Conservation (phyloP, 805 yeast genomes). For the Naumovozyma castellii region DNA sequence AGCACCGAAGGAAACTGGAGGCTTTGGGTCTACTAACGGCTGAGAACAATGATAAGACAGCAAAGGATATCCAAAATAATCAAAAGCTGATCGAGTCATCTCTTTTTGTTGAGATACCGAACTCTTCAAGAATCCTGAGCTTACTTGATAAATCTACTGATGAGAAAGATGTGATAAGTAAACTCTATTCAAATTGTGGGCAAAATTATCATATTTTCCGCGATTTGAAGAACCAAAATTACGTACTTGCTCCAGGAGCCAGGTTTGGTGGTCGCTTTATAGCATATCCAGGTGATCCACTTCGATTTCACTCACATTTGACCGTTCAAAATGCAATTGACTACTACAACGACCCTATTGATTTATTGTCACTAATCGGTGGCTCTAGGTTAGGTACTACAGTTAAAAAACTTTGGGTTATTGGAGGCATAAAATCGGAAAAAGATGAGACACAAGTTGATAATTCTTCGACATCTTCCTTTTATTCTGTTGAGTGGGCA, state of each 20-base stretch:
- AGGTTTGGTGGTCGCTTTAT: constrained; percentile 85
- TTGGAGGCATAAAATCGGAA: constrained; percentile 34
- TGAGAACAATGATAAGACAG: background rate
- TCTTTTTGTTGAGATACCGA: constrained; percentile 17
- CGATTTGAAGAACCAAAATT: constrained; percentile 31
- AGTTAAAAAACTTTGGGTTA: constrained; percentile 76
- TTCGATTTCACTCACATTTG: constrained; percentile 80
- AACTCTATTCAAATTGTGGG: constrained; percentile 3
- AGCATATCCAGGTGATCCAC: constrained; percentile 92
- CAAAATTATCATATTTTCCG: constrained; percentile 32
- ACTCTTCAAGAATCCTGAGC: constrained; percentile 7
- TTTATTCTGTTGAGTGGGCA: constrained; percentile 88
- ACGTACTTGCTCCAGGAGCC: constrained; percentile 69
- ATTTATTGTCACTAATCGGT: constrained; percentile 51
- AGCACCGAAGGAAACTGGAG: constrained; percentile 15
- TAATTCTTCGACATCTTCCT: constrained; percentile 17
- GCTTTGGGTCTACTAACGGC: constrained; percentile 10
- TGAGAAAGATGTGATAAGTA: background rate
- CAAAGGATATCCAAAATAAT: background rate
- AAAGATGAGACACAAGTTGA: constrained; percentile 6
- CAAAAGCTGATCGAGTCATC: constrained; percentile 16
- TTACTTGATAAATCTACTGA: background rate
- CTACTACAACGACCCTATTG: constrained; percentile 40
- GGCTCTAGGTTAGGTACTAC: constrained; percentile 92
- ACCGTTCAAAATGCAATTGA: constrained; percentile 45